These are phyloP conservation scores for Austroboletus olivaceoglutinosus DNA, from an alignment of 1,284 basidiomycete genomes.

Conservation along the genomic window DNA sequence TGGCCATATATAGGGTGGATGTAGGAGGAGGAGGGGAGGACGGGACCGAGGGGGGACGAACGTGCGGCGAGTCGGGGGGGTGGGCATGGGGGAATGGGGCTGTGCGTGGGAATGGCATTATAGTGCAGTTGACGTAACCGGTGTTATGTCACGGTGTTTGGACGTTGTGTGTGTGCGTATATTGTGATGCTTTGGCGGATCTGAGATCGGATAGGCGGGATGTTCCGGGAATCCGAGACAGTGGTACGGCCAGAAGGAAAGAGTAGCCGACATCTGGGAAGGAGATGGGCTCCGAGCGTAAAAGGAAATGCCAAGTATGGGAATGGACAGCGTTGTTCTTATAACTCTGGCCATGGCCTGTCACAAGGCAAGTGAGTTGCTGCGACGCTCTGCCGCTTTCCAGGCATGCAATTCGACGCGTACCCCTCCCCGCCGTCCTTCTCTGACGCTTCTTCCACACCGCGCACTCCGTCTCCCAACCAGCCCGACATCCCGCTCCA, in stretches of 20 bases:
- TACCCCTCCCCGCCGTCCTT: constrained; percentile 53
- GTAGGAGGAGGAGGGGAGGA: not conserved
- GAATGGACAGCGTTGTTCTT: constrained; percentile 34
- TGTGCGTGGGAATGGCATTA: constrained; percentile 33
- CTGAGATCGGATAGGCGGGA: constrained; percentile 33
- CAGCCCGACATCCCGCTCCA: constrained; percentile 41
- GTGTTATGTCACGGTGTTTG: constrained; percentile 36
- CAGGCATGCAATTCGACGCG: constrained; percentile 62
- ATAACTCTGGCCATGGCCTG: constrained; percentile 26
- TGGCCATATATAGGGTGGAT: constrained; percentile 13
- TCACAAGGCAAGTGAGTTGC: constrained; percentile 13
- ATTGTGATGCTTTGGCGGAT: constrained; percentile 15
- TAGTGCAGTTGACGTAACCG: constrained; percentile 31
- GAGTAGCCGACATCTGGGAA: constrained; percentile 41
- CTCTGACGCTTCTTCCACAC: constrained; percentile 57
- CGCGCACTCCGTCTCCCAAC: constrained; percentile 67
- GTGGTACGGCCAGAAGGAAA: constrained; percentile 35
- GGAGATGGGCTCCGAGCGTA: constrained; percentile 23
- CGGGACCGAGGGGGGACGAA: constrained; percentile 1
- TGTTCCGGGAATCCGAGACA: constrained; percentile 34
- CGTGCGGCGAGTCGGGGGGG: constrained; percentile 4
- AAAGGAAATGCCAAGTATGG: constrained; percentile 22
- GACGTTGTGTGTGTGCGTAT: constrained; percentile 6
- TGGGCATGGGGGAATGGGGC: constrained; percentile 16
- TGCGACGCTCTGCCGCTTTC: constrained; percentile 19